Evolutionary conservation across 192 early-diverging fungal genomes (phyloP).

Genomic region (Backusella macrospora): DNA sequence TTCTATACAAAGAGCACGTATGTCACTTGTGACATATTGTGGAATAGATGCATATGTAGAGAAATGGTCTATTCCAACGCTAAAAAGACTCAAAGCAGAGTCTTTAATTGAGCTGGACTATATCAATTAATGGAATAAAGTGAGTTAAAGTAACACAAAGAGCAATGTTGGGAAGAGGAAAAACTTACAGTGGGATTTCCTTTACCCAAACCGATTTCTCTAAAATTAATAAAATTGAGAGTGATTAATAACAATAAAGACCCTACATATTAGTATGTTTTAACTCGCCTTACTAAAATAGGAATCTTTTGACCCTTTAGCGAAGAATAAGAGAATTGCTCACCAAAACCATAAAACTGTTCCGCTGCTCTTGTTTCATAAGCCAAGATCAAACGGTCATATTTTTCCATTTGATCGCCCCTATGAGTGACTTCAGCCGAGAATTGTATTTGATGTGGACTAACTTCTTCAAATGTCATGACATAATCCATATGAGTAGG

Average conservation of each 20-base stretch:
- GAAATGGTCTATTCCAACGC: conserved; percentile 32
- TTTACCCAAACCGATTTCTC: conserved; percentile 45
- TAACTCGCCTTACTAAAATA: conserved; percentile 30
- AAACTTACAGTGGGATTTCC: conserved; percentile 32
- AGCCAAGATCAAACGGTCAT: conserved; percentile 28
- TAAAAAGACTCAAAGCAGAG: conserved; percentile 29
- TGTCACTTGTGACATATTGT: conserved; percentile 38
- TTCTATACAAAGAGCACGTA: conserved; percentile 36
- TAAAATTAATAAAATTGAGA: conserved; percentile 10
- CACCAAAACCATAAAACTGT: conserved; percentile 48
- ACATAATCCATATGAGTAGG: conserved; percentile 37
- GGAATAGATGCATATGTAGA: conserved; percentile 44
- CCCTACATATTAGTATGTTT: too few species aligned
- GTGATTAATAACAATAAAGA: too few species aligned
- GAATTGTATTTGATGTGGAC: conserved; percentile 28
- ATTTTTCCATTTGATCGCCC: conserved; percentile 12
- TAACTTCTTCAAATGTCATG: conserved; percentile 26
- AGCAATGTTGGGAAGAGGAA: too few species aligned
- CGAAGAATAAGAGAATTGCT: conserved; percentile 33
- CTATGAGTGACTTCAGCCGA: background rate
- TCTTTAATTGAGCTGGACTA: conserved; percentile 24
- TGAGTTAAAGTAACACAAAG: too few species aligned
- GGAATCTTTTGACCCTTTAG: conserved; percentile 45
- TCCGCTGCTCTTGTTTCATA: conserved; percentile 31
- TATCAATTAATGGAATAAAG: background rate